Conservation (phyloP, 768 basidiomycete species). For the Pholiota microspora region DNA sequence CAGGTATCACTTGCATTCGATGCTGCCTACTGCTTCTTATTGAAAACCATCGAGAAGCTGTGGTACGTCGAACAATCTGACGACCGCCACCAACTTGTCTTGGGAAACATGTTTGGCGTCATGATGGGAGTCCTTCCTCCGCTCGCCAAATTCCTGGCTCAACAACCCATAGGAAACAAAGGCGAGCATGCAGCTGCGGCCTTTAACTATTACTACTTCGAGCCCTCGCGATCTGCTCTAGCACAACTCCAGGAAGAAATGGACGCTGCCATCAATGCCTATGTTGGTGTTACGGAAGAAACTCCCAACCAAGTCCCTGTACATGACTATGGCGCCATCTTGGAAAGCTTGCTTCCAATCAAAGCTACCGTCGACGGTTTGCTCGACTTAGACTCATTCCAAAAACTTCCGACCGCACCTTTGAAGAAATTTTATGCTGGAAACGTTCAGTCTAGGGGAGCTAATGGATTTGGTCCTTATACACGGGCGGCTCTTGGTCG, state of each 20-base stretch:
- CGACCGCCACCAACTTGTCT: conserved; percentile 14
- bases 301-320: conserved; percentile 15
- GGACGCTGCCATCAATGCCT: conserved; percentile 13
- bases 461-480: conserved; percentile 9
- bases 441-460: conserved; percentile 13
- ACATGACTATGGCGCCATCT: conserved; percentile 7
- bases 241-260: conserved; percentile 15
- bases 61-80: conserved; percentile 18
- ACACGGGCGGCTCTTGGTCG: not conserved
- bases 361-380: conserved; percentile 13
- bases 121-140: conserved; percentile 26
- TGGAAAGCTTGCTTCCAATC: conserved; percentile 14
- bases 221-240: conserved; percentile 7
- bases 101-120: conserved; percentile 23
- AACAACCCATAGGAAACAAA: conserved; percentile 18
- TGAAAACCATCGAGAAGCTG: conserved; percentile 22
- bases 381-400: conserved; percentile 12
- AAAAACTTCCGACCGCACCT: conserved; percentile 2
- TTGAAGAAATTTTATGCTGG: conserved; percentile 9
- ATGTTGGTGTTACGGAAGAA: conserved; percentile 12
- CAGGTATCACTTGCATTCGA: conserved; percentile 24
- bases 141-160: conserved; percentile 23
- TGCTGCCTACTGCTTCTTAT: conserved; percentile 24
- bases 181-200: conserved; percentile 21
- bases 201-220: conserved; percentile 23